Percentiles rank a stretch among this genome's conserved stretches.
phyloP scores from a whole-genome alignment of 257 asterid species.

The Oldenlandia corymbosa region DNA sequence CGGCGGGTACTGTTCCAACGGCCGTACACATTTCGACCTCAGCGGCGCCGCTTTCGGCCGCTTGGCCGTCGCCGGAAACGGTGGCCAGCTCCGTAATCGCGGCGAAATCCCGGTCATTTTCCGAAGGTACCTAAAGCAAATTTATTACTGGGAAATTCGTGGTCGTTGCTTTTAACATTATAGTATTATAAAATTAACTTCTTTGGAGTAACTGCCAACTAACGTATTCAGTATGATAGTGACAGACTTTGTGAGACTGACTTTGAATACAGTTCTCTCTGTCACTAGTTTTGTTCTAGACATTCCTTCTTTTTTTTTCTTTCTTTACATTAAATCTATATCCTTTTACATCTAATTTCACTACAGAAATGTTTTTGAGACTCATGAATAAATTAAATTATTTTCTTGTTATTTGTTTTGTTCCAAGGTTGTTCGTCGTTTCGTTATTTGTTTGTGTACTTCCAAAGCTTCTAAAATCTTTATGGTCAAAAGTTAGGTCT shows the following conservation, averaged over 20 bases:
- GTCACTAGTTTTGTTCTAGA: neutral
- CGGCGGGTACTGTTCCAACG: slow-evolving; percentile 69
- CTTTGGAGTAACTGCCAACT: slow-evolving; percentile 18
- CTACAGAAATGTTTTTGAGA: too few relatives aligned
- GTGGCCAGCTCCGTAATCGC: slow-evolving; percentile 77
- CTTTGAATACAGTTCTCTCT: slow-evolving; percentile 2
- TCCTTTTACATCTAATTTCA: neutral
- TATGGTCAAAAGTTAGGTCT: slow-evolving; percentile 30
- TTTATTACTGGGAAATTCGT: too few relatives aligned
- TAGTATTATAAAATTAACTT: too few relatives aligned
- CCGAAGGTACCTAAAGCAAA: too few relatives aligned
- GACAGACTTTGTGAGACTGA: slow-evolving; percentile 8
- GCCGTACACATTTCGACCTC: slow-evolving; percentile 70
- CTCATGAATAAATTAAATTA: too few relatives aligned
- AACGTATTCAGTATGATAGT: slow-evolving; percentile 4
- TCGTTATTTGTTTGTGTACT: neutral
- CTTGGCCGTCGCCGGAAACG: slow-evolving; percentile 71
- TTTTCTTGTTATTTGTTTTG: too few relatives aligned
- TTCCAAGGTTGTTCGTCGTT: neutral
- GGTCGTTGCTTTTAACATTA: too few relatives aligned
- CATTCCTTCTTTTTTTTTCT: neutral
- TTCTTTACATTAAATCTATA: neutral
- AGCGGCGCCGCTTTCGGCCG: slow-evolving; percentile 96
- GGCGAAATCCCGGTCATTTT: slow-evolving; percentile 67
- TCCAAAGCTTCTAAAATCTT: slow-evolving; percentile 14